Base-by-base conservation (phyloP, 2,329 filamentous ascomycete genomes). In the Aspergillus quadricinctus region DNA sequence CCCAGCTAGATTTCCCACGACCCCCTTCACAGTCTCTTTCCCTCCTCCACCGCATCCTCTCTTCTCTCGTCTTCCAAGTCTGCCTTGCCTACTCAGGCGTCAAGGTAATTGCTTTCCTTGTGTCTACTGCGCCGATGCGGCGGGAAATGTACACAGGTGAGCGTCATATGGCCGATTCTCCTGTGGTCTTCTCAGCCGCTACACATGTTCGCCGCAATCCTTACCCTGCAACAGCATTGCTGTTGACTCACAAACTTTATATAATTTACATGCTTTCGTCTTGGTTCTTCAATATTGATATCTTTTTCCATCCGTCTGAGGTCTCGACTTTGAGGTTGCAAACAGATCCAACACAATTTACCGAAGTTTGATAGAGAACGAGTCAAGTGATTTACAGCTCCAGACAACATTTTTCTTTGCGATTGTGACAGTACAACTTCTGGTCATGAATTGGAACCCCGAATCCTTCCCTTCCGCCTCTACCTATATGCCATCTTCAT, bases 41-140 rank as follows among this genome's bases (percentile, higher is more conserved):
- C 48, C 49, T 54, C 62, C 59, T 61, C 63, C 63, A 64, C 63
- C 61, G 61, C 64, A 64, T 64, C 61, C 61, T 62, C 63, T 63
- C 58, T 61, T 54, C 55, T 59, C 52, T 56, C 55, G 54, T 53
- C 57, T 60, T 55, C 53, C 58, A 62, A 73, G 59, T 74, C 71
- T 73, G 72, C 72, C 72, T 73, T 69, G 70, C 58, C 65, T 58
- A 61, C 63, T 55, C 59, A 64, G 70, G 65, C 66, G 64, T 69
- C 62, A 65, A 62, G 60, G 58, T 56, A 56, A 62, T 43, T 56
- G 61, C 56, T 68, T 62, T 61, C 64, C 63, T 65, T 57, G 54
- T 60, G 54, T 58, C 61, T 56, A 61, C 61, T 58, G 59, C 63
- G 53, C 64, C 57, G 54, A 66, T 69, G 61, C 64, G 55, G 64